Conservation (phyloP, 2,329 filamentous ascomycete species). For the Endocalyx cinctus region DNA sequence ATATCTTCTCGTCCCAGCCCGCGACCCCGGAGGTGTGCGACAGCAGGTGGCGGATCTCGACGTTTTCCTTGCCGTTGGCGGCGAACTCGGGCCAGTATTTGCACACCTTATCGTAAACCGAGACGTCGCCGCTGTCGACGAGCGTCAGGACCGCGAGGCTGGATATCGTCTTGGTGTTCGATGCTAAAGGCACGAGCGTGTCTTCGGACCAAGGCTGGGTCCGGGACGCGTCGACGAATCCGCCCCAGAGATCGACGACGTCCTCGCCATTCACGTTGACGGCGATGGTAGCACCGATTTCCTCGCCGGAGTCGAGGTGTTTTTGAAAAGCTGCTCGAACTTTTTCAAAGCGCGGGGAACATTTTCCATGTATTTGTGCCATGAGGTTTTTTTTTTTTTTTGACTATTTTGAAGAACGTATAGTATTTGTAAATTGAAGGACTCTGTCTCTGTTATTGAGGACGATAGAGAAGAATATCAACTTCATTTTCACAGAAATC, state of each 20-base stretch:
- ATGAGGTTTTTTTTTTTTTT: no score
- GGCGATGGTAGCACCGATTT: constrained; percentile 37
- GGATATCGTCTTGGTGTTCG: constrained; percentile 32
- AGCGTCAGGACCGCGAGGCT: constrained; percentile 33
- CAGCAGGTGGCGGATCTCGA: constrained; percentile 38
- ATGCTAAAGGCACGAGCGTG: constrained; percentile 34
- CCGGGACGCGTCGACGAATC: constrained; percentile 24
- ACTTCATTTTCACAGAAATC: no score
- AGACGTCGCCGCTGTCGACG: constrained; percentile 32
- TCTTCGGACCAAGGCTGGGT: constrained; percentile 30
- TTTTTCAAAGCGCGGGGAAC: no score
- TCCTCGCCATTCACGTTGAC: constrained; percentile 33
- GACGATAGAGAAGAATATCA: no score
- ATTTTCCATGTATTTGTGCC: no score
- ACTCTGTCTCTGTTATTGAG: no score
- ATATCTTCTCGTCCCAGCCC: no score
- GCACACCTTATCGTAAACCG: constrained; percentile 30
- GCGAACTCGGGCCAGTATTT: constrained; percentile 42
- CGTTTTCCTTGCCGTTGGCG: constrained; percentile 31
- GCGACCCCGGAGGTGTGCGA: no score
- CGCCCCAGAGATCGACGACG: constrained; percentile 39
- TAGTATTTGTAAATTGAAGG: no score
- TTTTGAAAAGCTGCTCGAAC: no score
- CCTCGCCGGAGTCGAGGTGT: constrained; percentile 31
- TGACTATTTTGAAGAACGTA: no score